Evolutionary conservation across 2,329 filamentous ascomycete species (phyloP).

Genomic region (Aspergillus sergii): DNA sequence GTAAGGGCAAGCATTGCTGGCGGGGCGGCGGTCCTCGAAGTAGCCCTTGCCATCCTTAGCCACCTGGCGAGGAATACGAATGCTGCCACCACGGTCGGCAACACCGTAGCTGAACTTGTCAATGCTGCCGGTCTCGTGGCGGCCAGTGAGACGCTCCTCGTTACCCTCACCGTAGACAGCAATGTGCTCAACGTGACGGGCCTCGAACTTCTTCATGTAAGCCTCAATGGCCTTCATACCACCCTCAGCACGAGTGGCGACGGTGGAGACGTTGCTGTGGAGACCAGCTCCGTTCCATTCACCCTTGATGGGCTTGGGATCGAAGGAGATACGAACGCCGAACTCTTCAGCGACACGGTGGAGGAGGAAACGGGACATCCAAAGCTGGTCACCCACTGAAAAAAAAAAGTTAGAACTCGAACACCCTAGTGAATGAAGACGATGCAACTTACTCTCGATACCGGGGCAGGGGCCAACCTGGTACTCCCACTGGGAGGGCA

Average conservation of each 20-base stretch:
- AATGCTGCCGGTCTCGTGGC: constrained; percentile 91
- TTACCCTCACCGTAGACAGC: constrained; percentile 96
- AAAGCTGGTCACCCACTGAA: constrained; percentile 90
- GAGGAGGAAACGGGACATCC: constrained; percentile 87
- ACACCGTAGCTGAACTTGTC: constrained; percentile 93
- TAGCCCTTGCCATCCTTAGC: constrained; percentile 91
- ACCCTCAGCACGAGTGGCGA: constrained; percentile 84
- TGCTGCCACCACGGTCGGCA: constrained; percentile 91
- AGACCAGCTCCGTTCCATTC: constrained; percentile 97
- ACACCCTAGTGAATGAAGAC: neutral
- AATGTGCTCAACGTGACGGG: constrained; percentile 80
- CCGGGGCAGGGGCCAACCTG: constrained; percentile 89
- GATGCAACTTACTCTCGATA: constrained; percentile 70
- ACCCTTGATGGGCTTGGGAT: constrained; percentile 92
- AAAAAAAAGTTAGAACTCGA: constrained; percentile 27
- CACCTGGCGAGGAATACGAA: constrained; percentile 85
- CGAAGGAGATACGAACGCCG: constrained; percentile 90
- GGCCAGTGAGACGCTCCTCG: constrained; percentile 87
- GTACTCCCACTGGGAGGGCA: constrained; percentile 98
- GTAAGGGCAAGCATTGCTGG: constrained; percentile 86
- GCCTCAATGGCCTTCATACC: constrained; percentile 95
- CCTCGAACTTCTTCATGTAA: constrained; percentile 80
- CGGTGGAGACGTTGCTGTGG: constrained; percentile 91
- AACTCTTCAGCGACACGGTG: constrained; percentile 94
- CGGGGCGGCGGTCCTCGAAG: constrained; percentile 83